These are phyloP conservation scores for Xylaria sp. DNA, from an alignment of 2,329 filamentous ascomycete species.

Conservation along the genomic window DNA sequence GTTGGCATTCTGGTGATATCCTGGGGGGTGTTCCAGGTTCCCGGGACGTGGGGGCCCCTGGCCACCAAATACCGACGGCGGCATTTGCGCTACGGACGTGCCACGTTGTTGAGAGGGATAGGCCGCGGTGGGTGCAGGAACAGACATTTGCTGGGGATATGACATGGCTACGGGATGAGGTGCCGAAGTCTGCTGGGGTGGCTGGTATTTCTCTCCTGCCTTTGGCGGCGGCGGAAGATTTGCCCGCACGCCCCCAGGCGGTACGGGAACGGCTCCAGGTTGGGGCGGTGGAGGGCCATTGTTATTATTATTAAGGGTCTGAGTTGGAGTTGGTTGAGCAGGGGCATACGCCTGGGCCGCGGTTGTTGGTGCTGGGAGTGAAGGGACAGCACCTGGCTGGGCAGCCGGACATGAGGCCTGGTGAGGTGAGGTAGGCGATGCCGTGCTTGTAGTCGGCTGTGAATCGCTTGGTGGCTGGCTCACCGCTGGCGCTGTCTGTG, in stretches of 20 bases:
- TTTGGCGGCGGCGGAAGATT: conserved; percentile 55
- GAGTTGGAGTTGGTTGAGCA: conserved; percentile 48
- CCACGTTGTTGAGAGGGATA: conserved; percentile 47
- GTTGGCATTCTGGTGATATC: conserved; percentile 59
- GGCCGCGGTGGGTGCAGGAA: conserved; percentile 49
- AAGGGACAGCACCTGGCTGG: conserved; percentile 51
- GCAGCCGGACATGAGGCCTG: conserved; percentile 44
- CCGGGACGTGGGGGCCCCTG: conserved; percentile 33
- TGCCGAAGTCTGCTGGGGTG: conserved; percentile 38
- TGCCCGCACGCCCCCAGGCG: conserved; percentile 37
- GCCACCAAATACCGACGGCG: conserved; percentile 35
- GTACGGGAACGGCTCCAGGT: conserved; percentile 57
- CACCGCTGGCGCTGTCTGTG: conserved; percentile 28
- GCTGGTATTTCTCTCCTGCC: conserved; percentile 48
- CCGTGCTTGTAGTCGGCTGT: conserved; percentile 38
- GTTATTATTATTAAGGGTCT: conserved; percentile 32
- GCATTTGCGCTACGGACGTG: conserved; percentile 44
- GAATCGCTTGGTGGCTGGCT: conserved; percentile 24
- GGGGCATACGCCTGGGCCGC: conserved; percentile 39
- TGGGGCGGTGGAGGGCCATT: conserved; percentile 57
- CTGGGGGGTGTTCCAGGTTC: conserved; percentile 51
- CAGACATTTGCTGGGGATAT: conserved; percentile 53
- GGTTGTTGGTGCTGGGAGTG: conserved; percentile 48
- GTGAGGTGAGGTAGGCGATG: conserved; percentile 28
- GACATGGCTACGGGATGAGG: conserved; percentile 36